These are phyloP conservation scores for Saksenaea oblongispora DNA, from an alignment of 371 early-diverging fungal species.

Conservation along the genomic window DNA sequence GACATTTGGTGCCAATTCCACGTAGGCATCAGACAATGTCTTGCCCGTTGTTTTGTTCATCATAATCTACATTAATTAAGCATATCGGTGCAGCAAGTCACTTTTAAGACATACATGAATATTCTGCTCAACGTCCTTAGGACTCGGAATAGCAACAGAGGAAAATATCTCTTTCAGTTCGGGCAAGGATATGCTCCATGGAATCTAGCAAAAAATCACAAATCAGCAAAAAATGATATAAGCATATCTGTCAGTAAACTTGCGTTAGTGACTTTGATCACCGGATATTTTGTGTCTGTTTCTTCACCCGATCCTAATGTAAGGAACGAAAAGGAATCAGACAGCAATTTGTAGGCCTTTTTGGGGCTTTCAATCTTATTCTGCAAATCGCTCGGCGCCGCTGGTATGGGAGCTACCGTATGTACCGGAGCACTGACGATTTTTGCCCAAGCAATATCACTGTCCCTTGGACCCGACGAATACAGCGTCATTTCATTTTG, in stretches of 20 bases:
- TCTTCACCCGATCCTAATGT: neutral
- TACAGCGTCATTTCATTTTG: neutral
- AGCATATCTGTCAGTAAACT: neutral
- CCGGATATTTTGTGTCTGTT: slow-evolving; percentile 8
- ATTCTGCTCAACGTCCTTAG: slow-evolving; percentile 26
- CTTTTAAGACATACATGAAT: slow-evolving; percentile 25
- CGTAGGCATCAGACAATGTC: slow-evolving; percentile 48
- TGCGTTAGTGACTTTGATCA: slow-evolving; percentile 24
- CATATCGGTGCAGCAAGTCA: no score
- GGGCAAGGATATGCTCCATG: slow-evolving; percentile 31
- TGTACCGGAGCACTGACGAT: neutral
- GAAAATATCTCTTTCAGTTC: slow-evolving; percentile 25
- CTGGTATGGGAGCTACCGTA: neutral
- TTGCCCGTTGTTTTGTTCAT: slow-evolving; percentile 52
- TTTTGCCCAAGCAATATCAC: neutral
- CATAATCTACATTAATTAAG: slow-evolving; percentile 15
- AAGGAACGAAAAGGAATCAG: slow-evolving; percentile 1
- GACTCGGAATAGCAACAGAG: slow-evolving; percentile 19
- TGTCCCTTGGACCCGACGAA: neutral
- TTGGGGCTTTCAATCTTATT: neutral
- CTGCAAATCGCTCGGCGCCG: neutral
- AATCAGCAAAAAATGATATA: neutral
- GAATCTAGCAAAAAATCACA: slow-evolving; percentile 21
- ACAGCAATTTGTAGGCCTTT: neutral
- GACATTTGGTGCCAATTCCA: slow-evolving; percentile 39